Conservation (phyloP, 2,329 filamentous ascomycete genomes). For the Beauveria medogensis region DNA sequence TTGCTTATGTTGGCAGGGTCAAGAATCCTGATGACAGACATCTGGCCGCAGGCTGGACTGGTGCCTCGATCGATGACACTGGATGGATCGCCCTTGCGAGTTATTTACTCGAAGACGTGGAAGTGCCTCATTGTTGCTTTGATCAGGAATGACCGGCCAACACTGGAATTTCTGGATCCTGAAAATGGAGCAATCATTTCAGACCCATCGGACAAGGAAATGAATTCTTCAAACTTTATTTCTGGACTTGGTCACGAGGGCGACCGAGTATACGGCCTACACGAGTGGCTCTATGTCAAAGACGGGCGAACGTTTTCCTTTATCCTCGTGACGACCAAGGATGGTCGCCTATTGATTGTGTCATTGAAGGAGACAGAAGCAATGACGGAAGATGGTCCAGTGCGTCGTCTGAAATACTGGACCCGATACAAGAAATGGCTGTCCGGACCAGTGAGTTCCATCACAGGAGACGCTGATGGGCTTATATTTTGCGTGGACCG, state of each 20-base stretch:
- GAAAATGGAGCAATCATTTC: conserved; percentile 46
- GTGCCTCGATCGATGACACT: conserved; percentile 43
- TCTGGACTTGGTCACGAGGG: conserved; percentile 47
- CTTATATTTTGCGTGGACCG: conserved; percentile 49
- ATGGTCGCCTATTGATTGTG: conserved; percentile 48
- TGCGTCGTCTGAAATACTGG: conserved; percentile 38
- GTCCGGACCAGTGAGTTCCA: conserved; percentile 44
- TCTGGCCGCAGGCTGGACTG: conserved; percentile 36
- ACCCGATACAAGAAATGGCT: conserved; percentile 41
- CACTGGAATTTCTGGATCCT: conserved; percentile 48
- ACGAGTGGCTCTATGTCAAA: conserved; percentile 55
- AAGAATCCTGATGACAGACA: conserved; percentile 44
- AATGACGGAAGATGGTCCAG: conserved; percentile 13
- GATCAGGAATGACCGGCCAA: conserved; percentile 33
- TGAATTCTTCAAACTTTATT: conserved; percentile 38
- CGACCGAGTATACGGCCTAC: conserved; percentile 52
- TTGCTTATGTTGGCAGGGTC: conserved; percentile 43
- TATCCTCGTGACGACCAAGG: conserved; percentile 50
- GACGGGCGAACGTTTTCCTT: conserved; percentile 53
- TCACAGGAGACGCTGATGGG: conserved; percentile 45
- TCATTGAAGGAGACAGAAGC: conserved; percentile 30
- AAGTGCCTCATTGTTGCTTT: conserved; percentile 48
- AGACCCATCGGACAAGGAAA: conserved; percentile 33
- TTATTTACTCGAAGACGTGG: conserved; percentile 47
- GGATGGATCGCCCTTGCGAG: conserved; percentile 38